These are phyloP conservation scores for Amphicarpaea edgeworthii DNA, from an alignment of 306 rosid genomes.

Conservation along the genomic window DNA sequence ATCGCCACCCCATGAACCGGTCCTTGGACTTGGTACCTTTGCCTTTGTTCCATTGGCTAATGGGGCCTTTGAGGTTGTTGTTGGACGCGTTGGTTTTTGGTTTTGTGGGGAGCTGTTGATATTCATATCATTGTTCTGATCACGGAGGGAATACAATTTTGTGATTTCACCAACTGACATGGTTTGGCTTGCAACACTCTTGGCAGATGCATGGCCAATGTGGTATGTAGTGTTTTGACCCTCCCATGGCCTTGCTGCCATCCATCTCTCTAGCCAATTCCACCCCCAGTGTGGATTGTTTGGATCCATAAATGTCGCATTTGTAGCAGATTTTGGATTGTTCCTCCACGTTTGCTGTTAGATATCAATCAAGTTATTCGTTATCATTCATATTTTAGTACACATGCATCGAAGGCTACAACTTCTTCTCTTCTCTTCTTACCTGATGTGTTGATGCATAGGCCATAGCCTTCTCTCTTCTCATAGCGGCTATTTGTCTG, in stretches of 20 bases:
- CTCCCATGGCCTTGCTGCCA: slow-evolving; percentile 92
- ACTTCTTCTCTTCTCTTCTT: too few species aligned
- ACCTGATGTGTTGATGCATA: slow-evolving; percentile 93
- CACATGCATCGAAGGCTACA: too few species aligned
- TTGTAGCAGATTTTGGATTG: slow-evolving; percentile 61
- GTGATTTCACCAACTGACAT: slow-evolving; percentile 70
- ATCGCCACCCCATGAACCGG: slow-evolving; percentile 52
- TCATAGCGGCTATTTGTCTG: slow-evolving; percentile 79
- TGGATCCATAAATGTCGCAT: slow-evolving; percentile 81
- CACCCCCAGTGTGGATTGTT: slow-evolving; percentile 95
- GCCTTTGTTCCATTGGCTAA: slow-evolving; percentile 41
- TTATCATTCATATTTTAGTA: slow-evolving; percentile 8
- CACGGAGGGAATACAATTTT: slow-evolving; percentile 61
- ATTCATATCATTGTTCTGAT: slow-evolving; percentile 46
- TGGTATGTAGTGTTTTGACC: slow-evolving; percentile 53
- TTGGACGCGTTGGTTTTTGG: slow-evolving; percentile 55
- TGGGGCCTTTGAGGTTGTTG: slow-evolving; percentile 45
- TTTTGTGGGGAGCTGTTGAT: slow-evolving; percentile 47
- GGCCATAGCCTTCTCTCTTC: slow-evolving; percentile 92
- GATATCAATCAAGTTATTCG: background rate
- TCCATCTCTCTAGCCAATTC: slow-evolving; percentile 97
- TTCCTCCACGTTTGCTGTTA: slow-evolving; percentile 75
- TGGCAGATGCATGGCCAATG: slow-evolving; percentile 52
- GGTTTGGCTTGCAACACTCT: slow-evolving; percentile 51
- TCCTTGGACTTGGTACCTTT: slow-evolving; percentile 45